phyloP scores from a whole-genome alignment of 371 early-diverging fungal genomes.

The Apophysomyces variabilis region DNA sequence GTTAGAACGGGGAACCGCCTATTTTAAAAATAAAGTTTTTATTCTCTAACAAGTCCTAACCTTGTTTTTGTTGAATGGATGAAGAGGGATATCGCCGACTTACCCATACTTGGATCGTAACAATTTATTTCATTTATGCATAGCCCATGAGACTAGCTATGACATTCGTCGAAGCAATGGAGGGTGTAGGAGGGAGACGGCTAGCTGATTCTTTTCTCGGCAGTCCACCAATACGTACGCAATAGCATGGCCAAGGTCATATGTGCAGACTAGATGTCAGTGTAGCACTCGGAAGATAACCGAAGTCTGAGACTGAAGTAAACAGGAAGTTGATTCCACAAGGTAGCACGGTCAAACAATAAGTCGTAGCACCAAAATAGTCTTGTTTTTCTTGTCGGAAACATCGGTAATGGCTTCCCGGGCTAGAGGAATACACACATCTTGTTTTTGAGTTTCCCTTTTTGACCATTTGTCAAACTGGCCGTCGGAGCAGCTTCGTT shows the following conservation, averaged over 20 bases:
- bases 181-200: too few species aligned
- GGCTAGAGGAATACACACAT: background rate
- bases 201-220: background rate
- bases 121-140: background rate
- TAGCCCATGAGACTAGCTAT: background rate
- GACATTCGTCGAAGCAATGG: background rate
- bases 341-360: conserved; percentile 11
- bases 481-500: background rate
- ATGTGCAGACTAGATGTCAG: conserved; percentile 1
- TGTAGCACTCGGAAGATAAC: background rate
- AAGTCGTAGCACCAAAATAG: background rate
- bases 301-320: background rate
- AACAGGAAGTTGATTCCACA: background rate
- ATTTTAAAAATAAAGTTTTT: conserved; percentile 1
- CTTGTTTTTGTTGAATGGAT: background rate
- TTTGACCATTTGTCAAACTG: conserved; percentile 1
- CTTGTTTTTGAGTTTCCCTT: conserved; percentile 6
- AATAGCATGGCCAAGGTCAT: background rate
- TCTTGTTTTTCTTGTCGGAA: background rate
- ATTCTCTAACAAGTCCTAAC: background rate
- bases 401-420: background rate
- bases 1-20: conserved; percentile 6
- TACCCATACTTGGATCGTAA: background rate
- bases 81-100: background rate
- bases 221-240: background rate